phyloP scores from a whole-genome alignment of 805 yeast genomes.

The Candida silvicultrix region DNA sequence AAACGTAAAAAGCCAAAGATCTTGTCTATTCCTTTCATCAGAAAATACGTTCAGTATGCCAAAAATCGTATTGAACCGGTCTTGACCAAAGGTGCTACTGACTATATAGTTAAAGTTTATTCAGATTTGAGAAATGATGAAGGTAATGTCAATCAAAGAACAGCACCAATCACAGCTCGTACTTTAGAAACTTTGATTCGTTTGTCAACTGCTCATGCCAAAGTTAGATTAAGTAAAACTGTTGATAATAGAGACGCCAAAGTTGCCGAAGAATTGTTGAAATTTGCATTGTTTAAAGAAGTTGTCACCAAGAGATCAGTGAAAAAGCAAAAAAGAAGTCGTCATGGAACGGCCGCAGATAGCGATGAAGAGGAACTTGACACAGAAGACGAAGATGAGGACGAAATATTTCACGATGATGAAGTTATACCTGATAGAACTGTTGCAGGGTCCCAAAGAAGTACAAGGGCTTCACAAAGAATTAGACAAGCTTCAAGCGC shows the following conservation, averaged over 20 bases:
- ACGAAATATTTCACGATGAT: not conserved
- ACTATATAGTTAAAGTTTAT: constrained; percentile 74
- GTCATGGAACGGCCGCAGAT: constrained; percentile 21
- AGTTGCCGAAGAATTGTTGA: constrained; percentile 77
- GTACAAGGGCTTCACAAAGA: not conserved
- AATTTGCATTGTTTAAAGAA: constrained; percentile 84
- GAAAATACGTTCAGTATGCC: constrained; percentile 91
- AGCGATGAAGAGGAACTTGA: constrained; percentile 22
- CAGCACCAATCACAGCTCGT: constrained; percentile 97
- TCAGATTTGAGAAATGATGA: constrained; percentile 76
- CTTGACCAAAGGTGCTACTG: constrained; percentile 70
- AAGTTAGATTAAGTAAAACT: constrained; percentile 75
- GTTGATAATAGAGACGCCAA: constrained; percentile 75
- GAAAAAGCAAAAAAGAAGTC: constrained; percentile 31
- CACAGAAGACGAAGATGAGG: constrained; percentile 14
- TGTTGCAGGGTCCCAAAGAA: not conserved
- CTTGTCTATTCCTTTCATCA: constrained; percentile 76
- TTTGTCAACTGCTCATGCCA: constrained; percentile 93
- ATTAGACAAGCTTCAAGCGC: constrained; percentile 4
- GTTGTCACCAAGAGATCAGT: constrained; percentile 34
- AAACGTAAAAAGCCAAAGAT: constrained; percentile 36
- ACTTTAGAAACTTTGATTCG: constrained; percentile 94
- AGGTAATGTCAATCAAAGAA: constrained; percentile 59
- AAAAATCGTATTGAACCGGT: constrained; percentile 82
- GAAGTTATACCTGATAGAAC: not conserved